Conservation (phyloP, 129 eudicot genomes). For the Tagetes patula region DNA sequence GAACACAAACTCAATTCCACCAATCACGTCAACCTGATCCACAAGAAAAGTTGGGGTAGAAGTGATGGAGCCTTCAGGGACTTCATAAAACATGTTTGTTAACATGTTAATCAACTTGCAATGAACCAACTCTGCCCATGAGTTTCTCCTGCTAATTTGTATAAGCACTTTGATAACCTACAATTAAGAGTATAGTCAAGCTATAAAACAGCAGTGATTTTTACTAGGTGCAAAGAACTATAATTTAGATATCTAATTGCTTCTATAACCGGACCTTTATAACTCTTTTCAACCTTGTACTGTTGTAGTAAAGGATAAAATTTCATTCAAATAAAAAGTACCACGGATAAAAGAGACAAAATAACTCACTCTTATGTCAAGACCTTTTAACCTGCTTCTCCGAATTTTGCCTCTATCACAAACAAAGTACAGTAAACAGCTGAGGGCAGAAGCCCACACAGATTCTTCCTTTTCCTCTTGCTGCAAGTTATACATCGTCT, state of each 20-base stretch:
- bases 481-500: constrained; percentile 40
- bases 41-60: constrained; percentile 58
- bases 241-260: background rate
- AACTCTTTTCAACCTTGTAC: constrained; percentile 3
- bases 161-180: constrained; percentile 84
- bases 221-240: constrained; percentile 5
- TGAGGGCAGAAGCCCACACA: constrained; percentile 95
- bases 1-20: constrained; percentile 91
- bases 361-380: constrained; percentile 90
- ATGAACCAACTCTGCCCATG: constrained; percentile 97
- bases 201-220: background rate
- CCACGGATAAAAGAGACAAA: background rate
- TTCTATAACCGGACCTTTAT: background rate
- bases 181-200: constrained; percentile 15
- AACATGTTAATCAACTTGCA: constrained; percentile 87
- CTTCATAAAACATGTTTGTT: constrained; percentile 87
- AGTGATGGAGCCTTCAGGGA: constrained; percentile 53
- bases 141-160: constrained; percentile 74
- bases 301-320: constrained; percentile 17
- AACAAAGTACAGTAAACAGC: constrained; percentile 92
- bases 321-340: constrained; percentile 9
- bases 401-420: constrained; percentile 96
- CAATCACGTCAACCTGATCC: constrained; percentile 83
- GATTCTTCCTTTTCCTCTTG: constrained; percentile 89
- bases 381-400: constrained; percentile 85